These are phyloP conservation scores for Corynespora cassiicola DNA, from an alignment of 2,329 filamentous ascomycete species.

Conservation along the genomic window DNA sequence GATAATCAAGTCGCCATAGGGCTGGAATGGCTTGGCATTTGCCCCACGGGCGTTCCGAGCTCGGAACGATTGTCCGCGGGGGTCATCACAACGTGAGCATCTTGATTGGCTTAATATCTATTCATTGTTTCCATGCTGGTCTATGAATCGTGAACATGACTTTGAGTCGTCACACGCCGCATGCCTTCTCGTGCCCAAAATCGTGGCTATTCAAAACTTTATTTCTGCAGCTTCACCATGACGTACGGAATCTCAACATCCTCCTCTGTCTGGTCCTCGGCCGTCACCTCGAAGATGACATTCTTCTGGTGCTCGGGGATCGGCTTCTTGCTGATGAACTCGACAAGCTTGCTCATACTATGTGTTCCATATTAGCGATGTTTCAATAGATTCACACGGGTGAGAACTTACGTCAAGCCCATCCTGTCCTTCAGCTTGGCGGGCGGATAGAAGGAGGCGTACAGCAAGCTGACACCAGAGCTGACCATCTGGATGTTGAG, in stretches of 20 bases:
- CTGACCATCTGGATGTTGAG: conserved; percentile 90
- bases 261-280: conserved; percentile 85
- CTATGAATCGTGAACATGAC: conserved; percentile 21
- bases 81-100: too few relatives aligned
- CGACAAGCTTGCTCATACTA: conserved; percentile 87
- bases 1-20: conserved; percentile 40
- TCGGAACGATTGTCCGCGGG: conserved; percentile 21
- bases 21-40: conserved; percentile 27
- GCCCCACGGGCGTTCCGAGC: conserved; percentile 28
- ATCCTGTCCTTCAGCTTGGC: conserved; percentile 84
- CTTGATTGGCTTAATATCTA: conserved; percentile 9
- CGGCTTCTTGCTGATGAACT: conserved; percentile 88
- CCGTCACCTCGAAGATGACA: conserved; percentile 92
- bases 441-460: conserved; percentile 88
- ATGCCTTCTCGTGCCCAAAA: not conserved
- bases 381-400: not conserved
- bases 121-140: conserved; percentile 18
- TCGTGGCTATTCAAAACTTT: conserved; percentile 9
- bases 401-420: conserved; percentile 66
- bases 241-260: conserved; percentile 98
- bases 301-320: conserved; percentile 93
- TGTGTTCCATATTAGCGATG: conserved; percentile 26
- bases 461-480: conserved; percentile 94
- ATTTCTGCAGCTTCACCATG: conserved; percentile 76
- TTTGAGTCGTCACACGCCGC: too few relatives aligned